Evolutionary conservation across 1,284 basidiomycete genomes (phyloP).

Genomic region (Neolentinus lepideus): DNA sequence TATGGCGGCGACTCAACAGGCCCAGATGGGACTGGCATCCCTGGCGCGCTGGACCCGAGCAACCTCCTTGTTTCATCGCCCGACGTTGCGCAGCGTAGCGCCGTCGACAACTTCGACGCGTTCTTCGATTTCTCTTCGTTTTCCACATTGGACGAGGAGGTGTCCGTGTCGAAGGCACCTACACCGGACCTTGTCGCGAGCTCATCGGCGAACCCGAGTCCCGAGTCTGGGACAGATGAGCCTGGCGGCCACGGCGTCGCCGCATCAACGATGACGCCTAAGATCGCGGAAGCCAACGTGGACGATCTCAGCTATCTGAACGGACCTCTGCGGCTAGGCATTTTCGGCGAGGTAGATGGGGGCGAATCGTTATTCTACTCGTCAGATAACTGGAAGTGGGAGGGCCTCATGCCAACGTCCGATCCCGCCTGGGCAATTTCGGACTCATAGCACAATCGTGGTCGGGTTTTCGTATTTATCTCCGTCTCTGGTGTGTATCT

Average conservation of each 20-base stretch:
- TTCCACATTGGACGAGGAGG: conserved; percentile 42
- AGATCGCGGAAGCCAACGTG: conserved; percentile 15
- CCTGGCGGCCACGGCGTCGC: conserved; percentile 36
- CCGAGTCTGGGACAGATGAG: conserved; percentile 52
- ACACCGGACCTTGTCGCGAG: conserved; percentile 66
- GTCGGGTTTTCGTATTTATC: neutral
- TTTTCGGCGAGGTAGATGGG: conserved; percentile 66
- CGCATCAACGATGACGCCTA: conserved; percentile 18
- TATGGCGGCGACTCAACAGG: conserved; percentile 32
- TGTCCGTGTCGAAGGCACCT: conserved; percentile 23
- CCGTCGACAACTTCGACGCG: conserved; percentile 17
- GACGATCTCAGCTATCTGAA: conserved; percentile 15
- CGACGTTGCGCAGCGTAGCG: neutral
- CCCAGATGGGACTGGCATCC: conserved; percentile 23
- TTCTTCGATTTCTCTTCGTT: conserved; percentile 67
- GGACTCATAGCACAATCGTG: neutral
- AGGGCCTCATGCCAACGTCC: conserved; percentile 49
- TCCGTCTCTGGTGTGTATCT: neutral
- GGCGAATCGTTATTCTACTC: conserved; percentile 69
- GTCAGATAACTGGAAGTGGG: conserved; percentile 62
- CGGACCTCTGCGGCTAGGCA: conserved; percentile 50
- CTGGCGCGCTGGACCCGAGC: conserved; percentile 7
- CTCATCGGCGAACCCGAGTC: conserved; percentile 70
- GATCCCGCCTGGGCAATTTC: conserved; percentile 72
- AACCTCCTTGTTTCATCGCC: neutral